Evolutionary conservation across 2,329 filamentous ascomycete species (phyloP), one percentile per base, ranked within the genome.

Genomic region (Xylariaceae sp.): DNA sequence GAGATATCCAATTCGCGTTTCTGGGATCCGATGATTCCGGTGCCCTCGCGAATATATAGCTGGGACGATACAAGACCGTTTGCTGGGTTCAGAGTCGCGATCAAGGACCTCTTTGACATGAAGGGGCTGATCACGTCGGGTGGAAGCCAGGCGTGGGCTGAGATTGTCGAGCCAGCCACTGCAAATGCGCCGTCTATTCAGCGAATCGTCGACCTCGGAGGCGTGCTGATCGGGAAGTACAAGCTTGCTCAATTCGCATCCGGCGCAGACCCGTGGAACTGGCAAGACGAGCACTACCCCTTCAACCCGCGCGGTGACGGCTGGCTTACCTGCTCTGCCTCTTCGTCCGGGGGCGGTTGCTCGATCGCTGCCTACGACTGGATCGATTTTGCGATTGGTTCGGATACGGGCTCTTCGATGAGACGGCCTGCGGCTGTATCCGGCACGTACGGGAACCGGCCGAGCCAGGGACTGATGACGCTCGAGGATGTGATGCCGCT

Each of bases 101-200:
- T 84, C 41, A 85, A 85, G 56, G 81, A 85, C 49, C 77, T 82
- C 35, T 80, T 71, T 51, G 68, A 80, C 47, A 60, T 83, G 30
- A 68, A 71, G 17, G 81, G 80, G 2, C 56, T 81, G 2, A 70
- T 70, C 29, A 79, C 72, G 0, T 68, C 68, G 4, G 71, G 73
- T 41, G 79, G 79, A 1, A 82, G 77, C 49, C 64, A 76, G 31
- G 78, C 79, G 1, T 84, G 73, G 64, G 76, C 75, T 41, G 62
- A 73, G 47, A 62, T 82, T 2, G 79, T 80, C 44, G 66, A 69
- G 2, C 56, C 68, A 1, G 64, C 66, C 1, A 72, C 67, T 4
- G 55, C 52, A 3, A 81, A 75, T 7, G 60, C 63, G 3, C 58
- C 57, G 0, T 49, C 1, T 74, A 71, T 0, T 56, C 71, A 0